These are phyloP conservation scores for Raddia distichophylla DNA, from an alignment of 176 grass and related monocot species.

Conservation along the genomic window DNA sequence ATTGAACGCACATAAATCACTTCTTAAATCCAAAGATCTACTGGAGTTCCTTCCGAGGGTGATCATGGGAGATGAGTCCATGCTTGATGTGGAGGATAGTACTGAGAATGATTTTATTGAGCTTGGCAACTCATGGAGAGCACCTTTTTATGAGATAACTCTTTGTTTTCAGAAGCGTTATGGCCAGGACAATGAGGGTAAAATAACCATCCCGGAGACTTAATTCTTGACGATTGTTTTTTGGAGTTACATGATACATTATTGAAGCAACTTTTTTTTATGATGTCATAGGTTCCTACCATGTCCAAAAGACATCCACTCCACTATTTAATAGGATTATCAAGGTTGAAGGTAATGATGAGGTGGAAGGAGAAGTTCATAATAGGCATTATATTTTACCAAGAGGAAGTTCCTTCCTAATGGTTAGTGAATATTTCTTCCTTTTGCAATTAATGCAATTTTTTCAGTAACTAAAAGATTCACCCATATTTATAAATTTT, in stretches of 20 bases:
- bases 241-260: constrained; percentile 19
- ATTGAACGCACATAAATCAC: constrained; percentile 52
- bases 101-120: constrained; percentile 62
- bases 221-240: constrained; percentile 8
- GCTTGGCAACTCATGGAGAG: constrained; percentile 72
- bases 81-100: constrained; percentile 32
- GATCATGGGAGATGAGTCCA: constrained; percentile 26
- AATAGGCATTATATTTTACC: constrained; percentile 71
- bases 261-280: constrained; percentile 31
- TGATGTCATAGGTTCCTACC: constrained; percentile 44
- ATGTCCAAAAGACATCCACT: constrained; percentile 41
- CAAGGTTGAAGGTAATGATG: constrained; percentile 55
- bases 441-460: constrained; percentile 22
- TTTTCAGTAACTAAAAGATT: constrained; percentile 28
- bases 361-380: constrained; percentile 64
- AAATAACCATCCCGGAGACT: not conserved
- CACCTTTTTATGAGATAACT: constrained; percentile 72
- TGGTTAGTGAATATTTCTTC: constrained; percentile 61
- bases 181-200: constrained; percentile 54
- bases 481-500: constrained; percentile 8
- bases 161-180: constrained; percentile 40
- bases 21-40: constrained; percentile 57
- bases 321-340: constrained; percentile 72
- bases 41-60: constrained; percentile 55
- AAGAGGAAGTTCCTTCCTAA: constrained; percentile 62